These are phyloP conservation scores for Fraxinus sp. DNA, from an alignment of 305 asterid species.

Conservation along the genomic window DNA sequence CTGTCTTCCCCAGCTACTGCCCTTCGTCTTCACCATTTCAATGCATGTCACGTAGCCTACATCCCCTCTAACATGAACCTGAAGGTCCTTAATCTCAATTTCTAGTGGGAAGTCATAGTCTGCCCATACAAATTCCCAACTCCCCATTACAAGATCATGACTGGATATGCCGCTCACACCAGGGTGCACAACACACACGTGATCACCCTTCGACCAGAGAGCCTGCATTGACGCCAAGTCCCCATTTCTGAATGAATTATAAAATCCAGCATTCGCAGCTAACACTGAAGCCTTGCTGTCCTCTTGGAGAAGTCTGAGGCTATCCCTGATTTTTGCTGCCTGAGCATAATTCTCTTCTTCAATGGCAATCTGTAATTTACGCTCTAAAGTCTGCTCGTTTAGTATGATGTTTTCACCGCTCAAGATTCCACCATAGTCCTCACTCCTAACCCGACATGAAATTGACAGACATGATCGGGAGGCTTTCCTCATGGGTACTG, in stretches of 20 bases:
- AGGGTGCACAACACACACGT: conserved; percentile 87
- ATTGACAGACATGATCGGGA: conserved; percentile 34
- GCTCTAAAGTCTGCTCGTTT: conserved; percentile 65
- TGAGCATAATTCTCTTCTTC: conserved; percentile 75
- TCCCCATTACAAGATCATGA: conserved; percentile 90
- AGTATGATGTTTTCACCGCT: conserved; percentile 82
- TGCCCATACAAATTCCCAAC: conserved; percentile 98
- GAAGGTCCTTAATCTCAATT: conserved; percentile 75
- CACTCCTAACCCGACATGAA: conserved; percentile 61
- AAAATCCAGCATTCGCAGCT: conserved; percentile 81
- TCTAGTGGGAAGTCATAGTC: conserved; percentile 88
- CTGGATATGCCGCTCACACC: conserved; percentile 97
- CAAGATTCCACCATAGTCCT: conserved; percentile 67
- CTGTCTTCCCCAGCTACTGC: conserved; percentile 95
- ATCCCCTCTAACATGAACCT: conserved; percentile 74
- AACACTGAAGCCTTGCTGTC: conserved; percentile 78
- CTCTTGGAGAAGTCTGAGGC: conserved; percentile 77
- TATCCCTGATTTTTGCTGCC: conserved; percentile 91
- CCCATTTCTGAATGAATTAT: conserved; percentile 75
- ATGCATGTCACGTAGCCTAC: conserved; percentile 75
- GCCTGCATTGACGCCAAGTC: conserved; percentile 82
- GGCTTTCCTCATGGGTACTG: conserved; percentile 49
- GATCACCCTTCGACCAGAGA: conserved; percentile 79
- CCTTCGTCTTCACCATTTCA: conserved; percentile 87
- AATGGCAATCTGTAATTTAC: conserved; percentile 65